phyloP scores from a whole-genome alignment of 1,284 basidiomycete genomes.

The Sparassis latifolia region DNA sequence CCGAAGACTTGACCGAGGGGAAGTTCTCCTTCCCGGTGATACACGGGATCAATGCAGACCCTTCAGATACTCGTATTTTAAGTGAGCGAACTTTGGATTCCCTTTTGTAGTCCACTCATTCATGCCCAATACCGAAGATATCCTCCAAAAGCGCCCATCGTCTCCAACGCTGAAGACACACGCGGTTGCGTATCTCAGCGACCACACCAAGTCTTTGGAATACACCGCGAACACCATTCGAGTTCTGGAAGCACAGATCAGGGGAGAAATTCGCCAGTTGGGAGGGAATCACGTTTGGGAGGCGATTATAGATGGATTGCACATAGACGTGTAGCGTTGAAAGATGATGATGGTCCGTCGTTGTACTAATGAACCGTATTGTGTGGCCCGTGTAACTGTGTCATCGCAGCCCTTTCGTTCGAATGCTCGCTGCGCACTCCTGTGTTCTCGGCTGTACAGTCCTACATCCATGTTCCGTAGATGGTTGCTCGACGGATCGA shows the following conservation, averaged over 20 bases:
- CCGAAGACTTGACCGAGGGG: constrained; percentile 92
- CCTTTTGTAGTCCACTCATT: constrained; percentile 39
- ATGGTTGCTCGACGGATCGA: too few species aligned
- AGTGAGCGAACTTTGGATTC: constrained; percentile 44
- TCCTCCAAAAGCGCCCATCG: constrained; percentile 81
- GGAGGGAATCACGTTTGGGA: background rate
- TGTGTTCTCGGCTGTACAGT: too few species aligned
- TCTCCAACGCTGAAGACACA: constrained; percentile 77
- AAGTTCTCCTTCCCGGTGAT: constrained; percentile 96
- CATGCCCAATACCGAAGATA: constrained; percentile 14
- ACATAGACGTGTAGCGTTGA: too few species aligned
- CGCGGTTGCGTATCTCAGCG: constrained; percentile 56
- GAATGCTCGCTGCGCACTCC: too few species aligned
- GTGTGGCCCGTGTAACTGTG: too few species aligned
- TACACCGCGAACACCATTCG: background rate
- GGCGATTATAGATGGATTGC: background rate
- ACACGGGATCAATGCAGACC: constrained; percentile 78
- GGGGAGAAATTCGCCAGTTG: background rate
- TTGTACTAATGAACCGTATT: too few species aligned
- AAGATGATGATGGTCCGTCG: too few species aligned
- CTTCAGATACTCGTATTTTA: constrained; percentile 68
- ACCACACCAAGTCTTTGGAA: constrained; percentile 1
- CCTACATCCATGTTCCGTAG: too few species aligned
- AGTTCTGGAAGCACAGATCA: background rate
- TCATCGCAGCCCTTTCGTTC: too few species aligned